Base-by-base conservation (phyloP, 768 basidiomycete genomes). In the Trametes punicea region DNA sequence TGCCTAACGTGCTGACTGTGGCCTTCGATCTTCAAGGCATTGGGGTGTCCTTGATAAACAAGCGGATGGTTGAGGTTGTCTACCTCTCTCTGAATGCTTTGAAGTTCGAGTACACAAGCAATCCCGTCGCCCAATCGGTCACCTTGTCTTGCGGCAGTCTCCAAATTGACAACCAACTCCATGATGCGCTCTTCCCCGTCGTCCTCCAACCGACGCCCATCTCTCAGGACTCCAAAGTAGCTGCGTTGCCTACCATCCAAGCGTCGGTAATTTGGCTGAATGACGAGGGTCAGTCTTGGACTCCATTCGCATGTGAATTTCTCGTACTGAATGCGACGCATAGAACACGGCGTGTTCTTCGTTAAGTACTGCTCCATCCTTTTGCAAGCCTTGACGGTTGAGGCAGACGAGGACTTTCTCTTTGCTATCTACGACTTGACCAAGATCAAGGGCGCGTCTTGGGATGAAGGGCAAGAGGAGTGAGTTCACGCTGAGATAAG, bases 271-370 rank as follows among this genome's bases (percentile, higher is more conserved):
- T 93, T 49, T 86, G 95, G 76, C 75, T 98, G 54, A 98, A 98
- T 64, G 96, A 98, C 67, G 83, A 93, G 79, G 91, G 96, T 93
- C 59, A 65, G 73, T 61, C 11, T 6, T 20, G n/a, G 13, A 23
- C 0, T 6, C 15, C 0, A 6, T 6, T 3, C 30, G 11, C 50
- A 15, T 36, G 38, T 18, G 5, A 2, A 20, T 6, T 36, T 10
- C 34, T 34, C 45, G 38, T 48, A 20, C 26, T 50, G 8, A 38
- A 21, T 13, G 4, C 16, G 16, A 39, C 42, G 47, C 46, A 11
- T 51, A 99, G 97, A 88, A n/a, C 97, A 98, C 62, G 97, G 97
- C 16, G 97, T 99, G 8, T 71, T 93, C n/a, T 98, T 97, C 69
- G 80, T 99, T 75, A 98, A 98, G 72, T 98, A 98, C 66, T 96